Evolutionary conservation across 371 early-diverging fungal genomes (phyloP).

Genomic region (Apophysomyces trapeziformis): DNA sequence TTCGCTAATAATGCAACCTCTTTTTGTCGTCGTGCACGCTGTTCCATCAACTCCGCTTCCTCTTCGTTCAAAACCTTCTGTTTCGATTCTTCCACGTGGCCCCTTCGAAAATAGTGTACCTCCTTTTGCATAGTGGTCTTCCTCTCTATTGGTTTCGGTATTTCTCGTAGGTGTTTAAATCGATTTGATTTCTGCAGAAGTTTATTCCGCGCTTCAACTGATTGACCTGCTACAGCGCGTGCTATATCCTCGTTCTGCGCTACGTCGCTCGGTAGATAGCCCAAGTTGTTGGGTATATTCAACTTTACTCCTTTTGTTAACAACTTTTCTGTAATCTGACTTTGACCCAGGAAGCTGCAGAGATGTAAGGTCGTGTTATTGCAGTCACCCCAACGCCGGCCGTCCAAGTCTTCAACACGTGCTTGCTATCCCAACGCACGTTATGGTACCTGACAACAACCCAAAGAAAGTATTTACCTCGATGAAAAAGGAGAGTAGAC

Average conservation of each 20-base stretch:
- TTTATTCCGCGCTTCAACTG: neutral
- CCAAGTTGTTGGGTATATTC: conserved; percentile 19
- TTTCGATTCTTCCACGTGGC: conserved; percentile 30
- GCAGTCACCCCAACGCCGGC: conserved; percentile 21
- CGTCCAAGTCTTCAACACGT: conserved; percentile 16
- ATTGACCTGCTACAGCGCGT: conserved; percentile 1
- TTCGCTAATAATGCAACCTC: conserved; percentile 28
- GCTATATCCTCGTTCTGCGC: conserved; percentile 20
- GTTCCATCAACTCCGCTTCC: conserved; percentile 26
- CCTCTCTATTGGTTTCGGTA: conserved; percentile 18
- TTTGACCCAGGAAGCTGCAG: conserved; percentile 22
- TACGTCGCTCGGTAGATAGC: conserved; percentile 22
- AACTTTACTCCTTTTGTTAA: conserved; percentile 15
- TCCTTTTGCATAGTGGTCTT: conserved; percentile 20
- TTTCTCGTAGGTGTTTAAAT: conserved; percentile 20
- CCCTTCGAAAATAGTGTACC: conserved; percentile 22
- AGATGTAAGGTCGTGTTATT: conserved; percentile 26
- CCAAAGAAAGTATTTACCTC: conserved; percentile 16
- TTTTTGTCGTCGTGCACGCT: conserved; percentile 21
- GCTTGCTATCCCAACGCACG: conserved; percentile 13
- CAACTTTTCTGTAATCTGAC: conserved; percentile 19
- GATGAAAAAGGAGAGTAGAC: conserved; percentile 19
- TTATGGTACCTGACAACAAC: neutral
- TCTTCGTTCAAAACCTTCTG: conserved; percentile 28
- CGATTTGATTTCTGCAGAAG: conserved; percentile 7